Base-by-base conservation (phyloP, 768 basidiomycete species). In the Scleroderma bovista region DNA sequence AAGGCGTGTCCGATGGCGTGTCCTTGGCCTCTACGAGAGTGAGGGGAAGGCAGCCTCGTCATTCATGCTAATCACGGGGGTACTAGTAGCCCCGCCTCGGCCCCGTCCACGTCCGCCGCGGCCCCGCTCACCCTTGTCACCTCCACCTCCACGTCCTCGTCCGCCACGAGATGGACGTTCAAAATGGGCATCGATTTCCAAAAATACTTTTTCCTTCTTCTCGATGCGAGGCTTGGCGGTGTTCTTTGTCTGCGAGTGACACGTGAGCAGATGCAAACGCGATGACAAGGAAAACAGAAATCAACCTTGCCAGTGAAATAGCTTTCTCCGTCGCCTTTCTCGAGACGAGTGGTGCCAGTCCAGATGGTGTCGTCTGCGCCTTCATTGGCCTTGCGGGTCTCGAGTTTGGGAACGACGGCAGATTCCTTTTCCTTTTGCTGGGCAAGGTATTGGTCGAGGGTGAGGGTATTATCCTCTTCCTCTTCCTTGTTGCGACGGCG, bases 281-380 rank as follows among this genome's bases (percentile, higher is more conserved):
- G 33, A 37, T 13, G 20, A 44, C 23, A 53, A 45, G 37, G 20
- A 24, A 31, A 24, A 13, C 24, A 8, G 44, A 32, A 29, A 63
- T 75, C 0, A 56, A 93, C 95, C 88, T 96, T 95, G 70, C 91
- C 89, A 53, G 84, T 80, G 70, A 87, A 93, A 77, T 93, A 94
- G 44, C 81, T 71, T 54, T 84, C 79, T 19, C 77, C 82, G 36
- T 86, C 83, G 53, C 74, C 73, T 68, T 83, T 88, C 62, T 72
- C 66, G 58, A 89, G 69, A 51, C 76, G 76, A 51, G 84, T 77
- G 51, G 76, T 82, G 65, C 84, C 86, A 64, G 85, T 84, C 79
- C 85, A 88, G 67, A 81, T 64, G 55, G 72, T 71, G 26, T 78
- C 80, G 40, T 85, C 84, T 29, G 78, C 76, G 52, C 88, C 88